phyloP scores from a whole-genome alignment of 2,329 filamentous ascomycete species.

The Periconia digitata region DNA sequence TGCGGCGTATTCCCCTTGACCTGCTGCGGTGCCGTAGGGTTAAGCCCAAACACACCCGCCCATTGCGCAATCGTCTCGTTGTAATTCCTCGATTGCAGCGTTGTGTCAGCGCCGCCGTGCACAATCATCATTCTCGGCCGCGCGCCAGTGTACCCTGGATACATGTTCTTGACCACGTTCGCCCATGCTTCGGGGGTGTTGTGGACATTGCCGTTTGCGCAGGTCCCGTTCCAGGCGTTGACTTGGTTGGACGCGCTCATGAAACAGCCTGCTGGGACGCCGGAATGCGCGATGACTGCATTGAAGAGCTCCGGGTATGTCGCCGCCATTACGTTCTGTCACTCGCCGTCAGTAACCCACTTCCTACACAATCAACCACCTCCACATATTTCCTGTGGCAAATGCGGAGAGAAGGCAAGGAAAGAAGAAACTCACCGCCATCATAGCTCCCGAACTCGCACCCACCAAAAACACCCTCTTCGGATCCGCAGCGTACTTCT shows the following conservation, averaged over 20 bases:
- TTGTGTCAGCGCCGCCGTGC: slow-evolving; percentile 57
- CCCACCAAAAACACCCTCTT: slow-evolving; percentile 59
- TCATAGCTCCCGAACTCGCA: slow-evolving; percentile 57
- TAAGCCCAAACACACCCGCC: slow-evolving; percentile 34
- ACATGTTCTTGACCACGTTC: slow-evolving; percentile 50
- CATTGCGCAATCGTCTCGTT: slow-evolving; percentile 52
- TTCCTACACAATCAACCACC: too few species aligned
- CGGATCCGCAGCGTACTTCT: slow-evolving; percentile 55
- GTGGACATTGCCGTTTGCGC: slow-evolving; percentile 52
- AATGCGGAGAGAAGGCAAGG: too few species aligned
- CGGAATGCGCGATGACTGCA: slow-evolving; percentile 55
- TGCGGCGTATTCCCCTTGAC: neutral
- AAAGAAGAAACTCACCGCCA: slow-evolving; percentile 47
- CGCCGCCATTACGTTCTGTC: slow-evolving; percentile 51
- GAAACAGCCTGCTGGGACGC: slow-evolving; percentile 59
- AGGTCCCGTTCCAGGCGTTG: slow-evolving; percentile 55
- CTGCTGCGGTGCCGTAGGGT: slow-evolving; percentile 21
- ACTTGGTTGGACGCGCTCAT: slow-evolving; percentile 46
- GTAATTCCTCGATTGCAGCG: slow-evolving; percentile 57
- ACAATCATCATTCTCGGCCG: slow-evolving; percentile 61
- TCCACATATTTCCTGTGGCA: too few species aligned
- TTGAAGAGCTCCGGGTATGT: slow-evolving; percentile 59
- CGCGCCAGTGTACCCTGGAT: slow-evolving; percentile 53
- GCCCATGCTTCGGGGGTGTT: slow-evolving; percentile 54
- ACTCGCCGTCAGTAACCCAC: too few species aligned